Evolutionary conservation across 768 basidiomycete species (phyloP), one percentile per base, ranked within the genome.

Genomic region (Artomyces pyxidatus): DNA sequence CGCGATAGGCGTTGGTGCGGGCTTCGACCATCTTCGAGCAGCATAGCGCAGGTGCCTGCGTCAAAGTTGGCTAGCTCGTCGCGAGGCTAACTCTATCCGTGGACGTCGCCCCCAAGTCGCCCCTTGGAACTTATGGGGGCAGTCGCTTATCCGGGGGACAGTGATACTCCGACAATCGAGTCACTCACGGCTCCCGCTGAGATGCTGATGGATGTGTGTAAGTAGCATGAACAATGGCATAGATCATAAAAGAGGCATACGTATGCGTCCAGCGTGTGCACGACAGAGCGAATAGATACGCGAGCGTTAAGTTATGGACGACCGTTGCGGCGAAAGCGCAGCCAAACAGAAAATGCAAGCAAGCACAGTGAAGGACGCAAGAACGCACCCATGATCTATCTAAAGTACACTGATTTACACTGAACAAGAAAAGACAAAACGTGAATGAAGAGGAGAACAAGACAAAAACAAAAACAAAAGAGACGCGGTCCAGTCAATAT

Each of bases 391-490:
- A 41, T 26, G 26, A 14, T 44, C 43, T 44, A 44, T 44, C 28
- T 44, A 32, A 26, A 44, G 43, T 44, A 44, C 43, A 44, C 23
- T 23, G 23, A 14, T 21, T 19, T 41, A 41, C 23, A 23, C 17
- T 14, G 14, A 41, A 19, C 19, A 23, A 44, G 43, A 16, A n/a
- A 44, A 23, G 27, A n/a, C n/a, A 28, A 29, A 9, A 30, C 5
- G 5, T 51, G 48, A 19, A 37, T 42, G 51, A 35, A 27, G 28
- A 48, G 29, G 21, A 52, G 48, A 46, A 37, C 54, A 17, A 44
- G 21, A 40, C 42, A 54, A 38, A 56, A 50, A 29, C 45, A 43
- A 35, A 27, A 54, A 53, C 38, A 39, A 7, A 21, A 44, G 32
- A 23, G 14, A 47, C 6, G 17, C n/a, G 28, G 28, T 22, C 39